Percentiles rank a stretch among this genome's conserved stretches.
Evolutionary conservation across 805 yeast genomes (phyloP).

Genomic region (Saccharomyces mikatae): DNA sequence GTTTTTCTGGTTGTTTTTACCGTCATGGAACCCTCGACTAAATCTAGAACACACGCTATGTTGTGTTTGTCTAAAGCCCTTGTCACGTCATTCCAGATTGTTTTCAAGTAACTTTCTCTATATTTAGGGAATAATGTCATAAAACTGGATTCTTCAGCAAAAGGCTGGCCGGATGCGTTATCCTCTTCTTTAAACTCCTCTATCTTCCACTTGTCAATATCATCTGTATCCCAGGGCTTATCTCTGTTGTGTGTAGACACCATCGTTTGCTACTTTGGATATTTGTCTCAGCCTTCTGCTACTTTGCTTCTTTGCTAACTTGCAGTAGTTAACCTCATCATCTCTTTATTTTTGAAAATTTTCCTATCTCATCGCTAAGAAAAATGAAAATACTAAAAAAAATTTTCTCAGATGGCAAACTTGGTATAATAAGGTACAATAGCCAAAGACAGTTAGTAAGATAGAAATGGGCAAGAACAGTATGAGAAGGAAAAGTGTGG

Average conservation of each 20-base stretch:
- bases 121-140: conserved; percentile 94
- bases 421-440: background rate
- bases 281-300: background rate
- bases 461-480: conserved; percentile 1
- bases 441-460: background rate
- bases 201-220: conserved; percentile 84
- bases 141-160: conserved; percentile 92
- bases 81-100: conserved; percentile 91
- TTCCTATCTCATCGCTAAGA: conserved; percentile 2
- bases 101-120: conserved; percentile 81
- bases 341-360: background rate
- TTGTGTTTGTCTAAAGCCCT: conserved; percentile 64
- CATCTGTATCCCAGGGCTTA: conserved; percentile 97
- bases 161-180: conserved; percentile 76
- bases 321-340: background rate
- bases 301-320: background rate
- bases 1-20: conserved; percentile 94
- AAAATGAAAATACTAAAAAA: conserved; percentile 1
- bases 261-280: conserved; percentile 39
- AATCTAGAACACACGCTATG: conserved; percentile 74
- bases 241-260: conserved; percentile 89
- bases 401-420: background rate
- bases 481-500: conserved; percentile 5
- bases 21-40: conserved; percentile 96
- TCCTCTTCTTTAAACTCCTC: conserved; percentile 89